Evolutionary conservation across 805 yeast species (phyloP).

Genomic region (Scheffersomyces lignosus): DNA sequence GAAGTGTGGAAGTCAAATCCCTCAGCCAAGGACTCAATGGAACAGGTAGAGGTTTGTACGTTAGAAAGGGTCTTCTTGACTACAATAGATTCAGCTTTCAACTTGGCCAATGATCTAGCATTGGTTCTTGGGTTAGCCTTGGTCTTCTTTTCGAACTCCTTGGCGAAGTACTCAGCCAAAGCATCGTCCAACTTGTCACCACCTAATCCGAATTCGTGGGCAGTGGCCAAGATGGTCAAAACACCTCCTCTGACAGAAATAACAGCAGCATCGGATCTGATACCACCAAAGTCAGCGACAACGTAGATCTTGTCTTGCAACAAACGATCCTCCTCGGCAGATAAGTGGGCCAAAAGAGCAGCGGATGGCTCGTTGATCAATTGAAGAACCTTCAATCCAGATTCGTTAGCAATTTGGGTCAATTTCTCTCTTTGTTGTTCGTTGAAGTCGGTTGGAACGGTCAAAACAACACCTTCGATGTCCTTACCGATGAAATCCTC

Average conservation of each 20-base stretch:
- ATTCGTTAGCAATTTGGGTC: conserved; percentile 58
- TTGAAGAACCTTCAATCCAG: conserved; percentile 82
- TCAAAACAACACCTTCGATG: conserved; percentile 79
- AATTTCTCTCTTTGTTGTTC: conserved; percentile 70
- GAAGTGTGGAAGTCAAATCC: conserved; percentile 93
- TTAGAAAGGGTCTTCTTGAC: conserved; percentile 92
- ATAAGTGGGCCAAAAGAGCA: conserved; percentile 80
- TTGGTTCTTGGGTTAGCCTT: conserved; percentile 76
- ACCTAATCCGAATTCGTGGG: conserved; percentile 79
- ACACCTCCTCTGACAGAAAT: conserved; percentile 93
- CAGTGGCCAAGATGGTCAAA: conserved; percentile 82
- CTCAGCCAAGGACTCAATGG: conserved; percentile 91
- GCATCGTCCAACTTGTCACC: conserved; percentile 84
- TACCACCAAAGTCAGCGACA: conserved; percentile 96
- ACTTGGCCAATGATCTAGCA: conserved; percentile 85
- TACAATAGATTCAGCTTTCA: conserved; percentile 75
- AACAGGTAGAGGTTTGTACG: conserved; percentile 83
- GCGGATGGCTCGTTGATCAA: conserved; percentile 90
- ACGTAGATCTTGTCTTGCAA: conserved; percentile 73
- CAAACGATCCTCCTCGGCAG: conserved; percentile 44
- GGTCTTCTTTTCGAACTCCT: conserved; percentile 90
- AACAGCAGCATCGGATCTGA: conserved; percentile 94
- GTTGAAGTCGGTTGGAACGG: conserved; percentile 88
- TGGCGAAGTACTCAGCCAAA: conserved; percentile 80
- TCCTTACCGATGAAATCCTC: conserved; percentile 84